Base-by-base conservation (phyloP, 2,329 filamentous ascomycete species). In the Rhynchosporium secalis region DNA sequence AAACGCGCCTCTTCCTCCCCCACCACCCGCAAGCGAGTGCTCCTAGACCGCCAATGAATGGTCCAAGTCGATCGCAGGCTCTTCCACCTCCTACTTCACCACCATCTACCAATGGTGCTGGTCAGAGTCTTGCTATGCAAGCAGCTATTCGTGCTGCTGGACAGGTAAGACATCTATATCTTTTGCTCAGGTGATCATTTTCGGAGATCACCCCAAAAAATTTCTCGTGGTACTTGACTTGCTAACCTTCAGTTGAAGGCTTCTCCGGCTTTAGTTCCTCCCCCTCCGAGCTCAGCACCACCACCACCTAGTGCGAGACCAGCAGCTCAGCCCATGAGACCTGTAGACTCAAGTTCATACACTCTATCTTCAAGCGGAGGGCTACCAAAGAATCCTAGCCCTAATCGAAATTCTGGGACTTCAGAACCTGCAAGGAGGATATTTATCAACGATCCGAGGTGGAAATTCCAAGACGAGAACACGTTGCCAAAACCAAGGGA, bases 401-500 rank as follows among this genome's bases (percentile, higher is more conserved):
- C 80, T 0, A 78, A 78, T 4, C 76, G 76, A 46, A 75, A 52
- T 71, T 71, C 64, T 70, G 72, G 76, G 46, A 75, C 49, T 71
- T 71, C 64, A 70, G 72, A 76, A 66, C 64, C 71, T 70, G 70
- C 71, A 73, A 73, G 69, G 45, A 79, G 80, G 26, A 77, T 87
- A 62, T 76, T 84, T 10, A 86, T 96, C 56, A 84, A 92, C 65
- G 95, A 98, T 75, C 76, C 81, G 59, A 83, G 94, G 68, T 99
- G 92, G 87, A 89, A 88, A 67, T 99, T 97, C 73, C 89, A 94
- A 70, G 85, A 88, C 52, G 94, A 97, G 70, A 84, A 82, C 41
- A 82, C 90, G 69, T 81, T 98, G 52, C 94, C 95, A 0, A 94
- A 92, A 70, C 94, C 94, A 28, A 83, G 94, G 71, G 86, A 90